Percentiles rank a stretch among this genome's conserved stretches.
Conservation (phyloP, 1,284 basidiomycete species). For the Pseudomicrostroma phylloplanum region DNA sequence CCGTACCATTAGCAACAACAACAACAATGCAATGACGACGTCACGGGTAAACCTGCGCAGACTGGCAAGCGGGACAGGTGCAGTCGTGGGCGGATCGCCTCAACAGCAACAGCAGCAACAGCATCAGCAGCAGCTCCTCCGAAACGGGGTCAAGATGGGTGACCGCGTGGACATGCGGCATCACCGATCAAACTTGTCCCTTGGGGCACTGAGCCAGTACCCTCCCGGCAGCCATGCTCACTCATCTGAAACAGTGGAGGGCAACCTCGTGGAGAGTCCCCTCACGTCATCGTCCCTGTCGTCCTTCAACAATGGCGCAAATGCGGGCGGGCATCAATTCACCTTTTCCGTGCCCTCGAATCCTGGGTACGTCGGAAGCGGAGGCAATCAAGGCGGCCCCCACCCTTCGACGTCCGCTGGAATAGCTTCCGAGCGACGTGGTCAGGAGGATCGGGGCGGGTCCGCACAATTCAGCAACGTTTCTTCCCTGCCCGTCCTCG, state of each 20-base stretch:
- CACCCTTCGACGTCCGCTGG: no score
- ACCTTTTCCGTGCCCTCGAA: neutral
- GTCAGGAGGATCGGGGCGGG: neutral
- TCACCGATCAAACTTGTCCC: neutral
- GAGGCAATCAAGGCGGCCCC: no score
- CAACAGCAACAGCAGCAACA: neutral
- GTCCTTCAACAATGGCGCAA: neutral
- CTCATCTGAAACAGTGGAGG: neutral
- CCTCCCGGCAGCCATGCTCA: neutral
- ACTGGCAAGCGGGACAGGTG: no score
- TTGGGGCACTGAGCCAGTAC: neutral
- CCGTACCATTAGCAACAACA: neutral
- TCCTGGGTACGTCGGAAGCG: neutral
- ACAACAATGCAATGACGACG: no score
- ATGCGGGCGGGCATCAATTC: neutral
- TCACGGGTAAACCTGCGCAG: no score
- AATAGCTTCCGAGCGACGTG: neutral
- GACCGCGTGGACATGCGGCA: neutral
- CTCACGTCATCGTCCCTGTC: no score
- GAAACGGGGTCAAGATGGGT: neutral
- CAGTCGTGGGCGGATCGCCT: no score
- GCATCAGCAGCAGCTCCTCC: neutral
- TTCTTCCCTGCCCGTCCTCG: neutral
- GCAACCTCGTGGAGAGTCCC: neutral
- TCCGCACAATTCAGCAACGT: neutral